A percentile compares a stretch with the other conserved stretches of the same genome.
These are phyloP conservation scores for Uronychia setigera DNA, from an alignment of 73 alveolate species.

Conservation along the genomic window DNA sequence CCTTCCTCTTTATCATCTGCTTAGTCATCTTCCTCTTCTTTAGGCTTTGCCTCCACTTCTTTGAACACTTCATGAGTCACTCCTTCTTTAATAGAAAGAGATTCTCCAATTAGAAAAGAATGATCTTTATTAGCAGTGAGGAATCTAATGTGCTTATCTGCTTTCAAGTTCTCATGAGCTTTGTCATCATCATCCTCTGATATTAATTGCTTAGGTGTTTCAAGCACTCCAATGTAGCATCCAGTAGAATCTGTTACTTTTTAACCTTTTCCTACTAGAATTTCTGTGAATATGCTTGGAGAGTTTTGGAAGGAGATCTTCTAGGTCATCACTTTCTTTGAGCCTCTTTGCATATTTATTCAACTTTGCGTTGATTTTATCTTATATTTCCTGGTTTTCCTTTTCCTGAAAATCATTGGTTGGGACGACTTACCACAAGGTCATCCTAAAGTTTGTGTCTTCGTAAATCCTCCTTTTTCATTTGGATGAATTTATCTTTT, in stretches of 20 bases:
- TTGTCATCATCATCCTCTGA: constrained; percentile 82
- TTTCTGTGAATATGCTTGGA: constrained; percentile 26
- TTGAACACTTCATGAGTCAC: constrained; percentile 80
- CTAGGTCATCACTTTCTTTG: constrained; percentile 54
- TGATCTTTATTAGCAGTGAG: constrained; percentile 79
- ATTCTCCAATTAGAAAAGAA: constrained; percentile 66
- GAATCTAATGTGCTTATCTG: constrained; percentile 75
- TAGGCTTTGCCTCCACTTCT: constrained; percentile 50
- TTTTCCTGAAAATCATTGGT: constrained; percentile 3
- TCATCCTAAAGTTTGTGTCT: constrained; percentile 13
- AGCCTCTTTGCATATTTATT: constrained; percentile 42
- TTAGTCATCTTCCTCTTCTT: constrained; percentile 57
- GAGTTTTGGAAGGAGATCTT: constrained; percentile 60
- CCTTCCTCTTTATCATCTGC: constrained; percentile 61
- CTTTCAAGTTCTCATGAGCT: constrained; percentile 86
- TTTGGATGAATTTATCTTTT: constrained; percentile 11
- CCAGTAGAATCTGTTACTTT: constrained; percentile 83
- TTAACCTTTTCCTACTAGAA: constrained; percentile 45
- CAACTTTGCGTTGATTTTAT: constrained; percentile 25
- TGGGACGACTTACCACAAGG: too few relatives aligned
- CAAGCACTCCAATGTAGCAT: constrained; percentile 86
- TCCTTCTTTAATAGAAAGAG: constrained; percentile 67
- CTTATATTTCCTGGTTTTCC: constrained; percentile 41
- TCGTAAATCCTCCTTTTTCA: constrained; percentile 44
- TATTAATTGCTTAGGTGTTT: constrained; percentile 62